Percentiles rank a stretch among this genome's conserved stretches.
phyloP scores from a whole-genome alignment of 2,329 filamentous ascomycete genomes.

The Fusarium compactum region DNA sequence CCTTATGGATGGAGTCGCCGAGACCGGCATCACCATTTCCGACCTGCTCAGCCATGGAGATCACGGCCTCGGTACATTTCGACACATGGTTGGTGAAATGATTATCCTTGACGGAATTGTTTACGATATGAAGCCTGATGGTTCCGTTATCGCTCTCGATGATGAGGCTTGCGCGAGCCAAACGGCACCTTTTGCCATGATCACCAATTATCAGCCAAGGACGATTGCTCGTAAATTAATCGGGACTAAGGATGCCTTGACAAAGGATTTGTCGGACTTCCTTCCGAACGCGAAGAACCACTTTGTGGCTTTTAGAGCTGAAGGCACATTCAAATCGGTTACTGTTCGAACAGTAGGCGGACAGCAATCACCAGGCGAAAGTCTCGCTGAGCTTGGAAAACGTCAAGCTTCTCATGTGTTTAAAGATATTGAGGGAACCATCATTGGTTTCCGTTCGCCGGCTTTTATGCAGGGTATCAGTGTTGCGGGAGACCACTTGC shows the following conservation, averaged over 20 bases:
- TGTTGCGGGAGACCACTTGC: constrained; percentile 34
- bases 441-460: constrained; percentile 30
- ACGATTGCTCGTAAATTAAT: background rate
- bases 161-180: background rate
- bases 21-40: constrained; percentile 26
- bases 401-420: constrained; percentile 25
- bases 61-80: constrained; percentile 40
- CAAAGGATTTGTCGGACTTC: background rate
- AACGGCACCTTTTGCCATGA: constrained; percentile 33
- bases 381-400: constrained; percentile 32
- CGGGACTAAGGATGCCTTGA: constrained; percentile 3
- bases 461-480: constrained; percentile 34
- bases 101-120: constrained; percentile 33
- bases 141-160: constrained; percentile 13
- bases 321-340: constrained; percentile 19
- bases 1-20: constrained; percentile 39
- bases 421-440: background rate
- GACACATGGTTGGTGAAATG: constrained; percentile 40
- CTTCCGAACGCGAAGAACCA: constrained; percentile 22
- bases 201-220: constrained; percentile 11
- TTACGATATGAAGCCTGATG: constrained; percentile 36
- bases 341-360: constrained; percentile 26
- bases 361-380: constrained; percentile 23
- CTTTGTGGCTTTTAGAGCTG: constrained; percentile 13
- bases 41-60: constrained; percentile 28